Percentiles rank a stretch among this genome's conserved stretches.
phyloP scores from a whole-genome alignment of 257 asterid species.

The Vinca minor region DNA sequence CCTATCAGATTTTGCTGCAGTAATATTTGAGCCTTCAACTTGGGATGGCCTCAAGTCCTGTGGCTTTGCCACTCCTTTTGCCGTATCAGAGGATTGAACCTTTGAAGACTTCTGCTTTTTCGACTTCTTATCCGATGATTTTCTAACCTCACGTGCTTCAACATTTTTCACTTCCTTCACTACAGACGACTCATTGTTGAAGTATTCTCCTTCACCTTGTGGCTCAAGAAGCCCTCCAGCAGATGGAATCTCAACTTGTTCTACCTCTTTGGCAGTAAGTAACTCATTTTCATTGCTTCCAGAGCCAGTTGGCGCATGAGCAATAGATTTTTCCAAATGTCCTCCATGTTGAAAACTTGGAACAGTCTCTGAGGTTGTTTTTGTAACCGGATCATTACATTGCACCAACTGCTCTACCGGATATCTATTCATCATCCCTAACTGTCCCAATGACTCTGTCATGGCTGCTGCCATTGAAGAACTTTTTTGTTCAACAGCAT shows the following conservation, averaged over 20 bases:
- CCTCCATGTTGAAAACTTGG: conserved; percentile 27
- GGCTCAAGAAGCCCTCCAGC: conserved; percentile 25
- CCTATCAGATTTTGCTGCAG: conserved; percentile 29
- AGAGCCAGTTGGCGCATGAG: conserved; percentile 21
- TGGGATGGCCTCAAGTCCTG: conserved; percentile 41
- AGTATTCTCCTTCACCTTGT: conserved; percentile 27
- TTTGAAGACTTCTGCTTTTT: conserved; percentile 75
- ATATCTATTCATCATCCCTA: conserved; percentile 23
- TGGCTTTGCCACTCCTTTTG: conserved; percentile 37
- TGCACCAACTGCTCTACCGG: conserved; percentile 24
- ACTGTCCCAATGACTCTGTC: conserved; percentile 19
- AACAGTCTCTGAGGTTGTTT: conserved; percentile 21
- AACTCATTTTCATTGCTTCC: conserved; percentile 21
- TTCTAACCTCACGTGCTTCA: conserved; percentile 47
- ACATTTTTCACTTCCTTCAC: conserved; percentile 42
- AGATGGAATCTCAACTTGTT: conserved; percentile 21
- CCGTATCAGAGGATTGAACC: conserved; percentile 38
- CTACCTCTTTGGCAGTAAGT: conserved; percentile 17
- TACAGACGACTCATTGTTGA: conserved; percentile 26
- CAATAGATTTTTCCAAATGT: conserved; percentile 24
- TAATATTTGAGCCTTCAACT: conserved; percentile 24
- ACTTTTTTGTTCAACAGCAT: conserved; percentile 23
- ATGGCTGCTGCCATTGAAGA: conserved; percentile 18
- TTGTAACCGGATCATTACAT: conserved; percentile 24
- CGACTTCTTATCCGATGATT: conserved; percentile 68